Base-by-base conservation (phyloP, 1,139 yeast species). In the Kodamaea arcana region DNA sequence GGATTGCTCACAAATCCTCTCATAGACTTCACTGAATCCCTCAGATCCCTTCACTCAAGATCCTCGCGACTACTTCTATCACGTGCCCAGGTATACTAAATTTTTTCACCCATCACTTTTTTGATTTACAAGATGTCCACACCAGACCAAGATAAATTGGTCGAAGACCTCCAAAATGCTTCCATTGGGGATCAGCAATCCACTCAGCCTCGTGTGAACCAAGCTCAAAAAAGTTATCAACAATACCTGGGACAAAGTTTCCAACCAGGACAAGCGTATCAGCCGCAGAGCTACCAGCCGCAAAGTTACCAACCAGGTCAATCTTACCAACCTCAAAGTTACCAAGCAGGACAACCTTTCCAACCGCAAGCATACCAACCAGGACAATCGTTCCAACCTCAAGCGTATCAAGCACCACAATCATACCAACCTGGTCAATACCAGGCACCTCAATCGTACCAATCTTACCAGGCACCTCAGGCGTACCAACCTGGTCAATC, bases 111-210 rank as follows among this genome's bases (percentile, higher is more conserved):
- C 22, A 18, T 18, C 22, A 7, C 22, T 18, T 18, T 18, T 18
- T 18, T 9, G 22, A 18, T 18, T 9, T n/a, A 24, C 26, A 24
- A 24, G 14, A 73, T 75, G 80, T 69, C 80, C 35, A 62, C 65
- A 42, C 57, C 56, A 37, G 28, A 31, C 25, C 68, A 69, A 43
- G 79, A 79, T 47, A 68, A 78, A 40, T 62, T 80, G 65, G 61
- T 76, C 35, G 69, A 75, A 45, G 77, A 75, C 51, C 60, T 80
- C 50, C 75, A 72, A 44, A 71, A 76, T 47, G 57, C 75, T 44
- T 62, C 70, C 31, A 44, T 69, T 41, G 43, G 44, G 23, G 41
- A 40, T 30, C 53, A 43, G 34, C 53, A 54, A 41, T n/a, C n/a
- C n/a, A n/a, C n/a, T n/a, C n/a, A n/a, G n/a, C 22, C 22, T 18